Evolutionary conservation across 352 stramenopile species (phyloP), one percentile per base, ranked within the genome.

Genomic region (Aphanomyces astaci): DNA sequence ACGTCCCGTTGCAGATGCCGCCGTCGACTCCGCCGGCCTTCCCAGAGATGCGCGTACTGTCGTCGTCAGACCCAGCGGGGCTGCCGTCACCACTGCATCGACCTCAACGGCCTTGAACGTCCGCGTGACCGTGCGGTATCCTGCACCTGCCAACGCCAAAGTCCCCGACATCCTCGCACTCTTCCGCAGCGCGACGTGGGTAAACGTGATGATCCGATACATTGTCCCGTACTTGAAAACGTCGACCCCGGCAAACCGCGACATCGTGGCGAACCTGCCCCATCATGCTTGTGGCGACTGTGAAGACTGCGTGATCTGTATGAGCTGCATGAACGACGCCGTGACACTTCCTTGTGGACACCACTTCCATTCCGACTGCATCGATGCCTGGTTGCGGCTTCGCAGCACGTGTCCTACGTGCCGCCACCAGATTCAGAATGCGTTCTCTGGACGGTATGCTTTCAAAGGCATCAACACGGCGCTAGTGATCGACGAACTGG

Each of bases 371-470:
- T 72, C 90, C 28, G 76, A 85, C 45, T 98, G 96, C 79, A 91
- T 98, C 70, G 73, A 90, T 43, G 91, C 85, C 33, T 98, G 96
- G 96, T 88, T 97, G 45, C 80, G 89, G 59, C 89, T 95, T 64
- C 89, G 97, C 67, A 87, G 81, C 54, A 95, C 89, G 55, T 98
- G 96, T 73, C 94, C 94, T 3, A 95, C 94, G 27, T 98, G 96
- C 72, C 95, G 96, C 59, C 88, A 94, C 71, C 90, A 97, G 76
- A 87, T 98, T 64, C 84, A 78, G 56, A 90, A 90, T 72, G 84
- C 82, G 40, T 93, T 93, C 66, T 87, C 80, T 0, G 84, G 84
- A 28, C 87, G 82, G 72, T 93, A 91, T 65, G 84, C 84, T 15
- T 82, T 93, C 48, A 83, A 80, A n/a, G 89, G 82, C 54, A 79